Evolutionary conservation across 768 basidiomycete species (phyloP).

Genomic region (Sporobolomyces roseus): DNA sequence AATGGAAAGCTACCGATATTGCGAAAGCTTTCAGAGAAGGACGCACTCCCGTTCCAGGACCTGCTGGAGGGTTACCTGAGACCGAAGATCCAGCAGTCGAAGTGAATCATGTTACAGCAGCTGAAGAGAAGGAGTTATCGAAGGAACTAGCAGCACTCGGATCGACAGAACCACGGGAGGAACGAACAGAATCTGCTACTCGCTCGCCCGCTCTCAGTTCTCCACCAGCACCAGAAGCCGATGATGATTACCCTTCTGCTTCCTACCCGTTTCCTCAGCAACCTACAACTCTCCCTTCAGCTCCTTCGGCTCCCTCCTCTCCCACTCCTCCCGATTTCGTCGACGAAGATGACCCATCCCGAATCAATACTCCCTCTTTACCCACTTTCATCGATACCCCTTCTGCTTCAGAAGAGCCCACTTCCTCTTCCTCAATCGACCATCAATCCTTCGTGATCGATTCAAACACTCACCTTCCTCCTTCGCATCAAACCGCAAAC

Average conservation of each 20-base stretch:
- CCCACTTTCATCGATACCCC: conserved; percentile 30
- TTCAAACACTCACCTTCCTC: conserved; percentile 38
- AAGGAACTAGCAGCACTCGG: conserved; percentile 27
- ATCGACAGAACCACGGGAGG: background rate
- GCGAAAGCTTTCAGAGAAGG: conserved; percentile 94
- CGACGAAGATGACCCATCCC: conserved; percentile 6
- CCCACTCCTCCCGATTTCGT: background rate
- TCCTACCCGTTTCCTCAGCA: conserved; percentile 36
- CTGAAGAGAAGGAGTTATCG: conserved; percentile 36
- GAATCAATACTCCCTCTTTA: conserved; percentile 8
- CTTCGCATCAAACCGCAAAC: conserved; percentile 41
- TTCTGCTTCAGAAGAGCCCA: background rate
- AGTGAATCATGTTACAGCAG: conserved; percentile 8
- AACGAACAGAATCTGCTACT: background rate
- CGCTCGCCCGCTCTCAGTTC: too few relatives aligned
- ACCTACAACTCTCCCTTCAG: conserved; percentile 30
- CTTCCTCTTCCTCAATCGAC: background rate
- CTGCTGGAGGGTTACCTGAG: conserved; percentile 56
- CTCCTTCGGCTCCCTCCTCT: conserved; percentile 25
- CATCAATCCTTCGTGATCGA: conserved; percentile 42
- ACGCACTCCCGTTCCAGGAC: conserved; percentile 72
- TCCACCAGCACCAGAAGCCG: conserved; percentile 5
- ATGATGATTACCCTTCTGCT: conserved; percentile 9
- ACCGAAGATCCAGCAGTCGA: conserved; percentile 10
- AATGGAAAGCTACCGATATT: conserved; percentile 97